Base-by-base conservation (phyloP, 225 moss, liverwort and hornwort genomes). In the Ulota crispa region DNA sequence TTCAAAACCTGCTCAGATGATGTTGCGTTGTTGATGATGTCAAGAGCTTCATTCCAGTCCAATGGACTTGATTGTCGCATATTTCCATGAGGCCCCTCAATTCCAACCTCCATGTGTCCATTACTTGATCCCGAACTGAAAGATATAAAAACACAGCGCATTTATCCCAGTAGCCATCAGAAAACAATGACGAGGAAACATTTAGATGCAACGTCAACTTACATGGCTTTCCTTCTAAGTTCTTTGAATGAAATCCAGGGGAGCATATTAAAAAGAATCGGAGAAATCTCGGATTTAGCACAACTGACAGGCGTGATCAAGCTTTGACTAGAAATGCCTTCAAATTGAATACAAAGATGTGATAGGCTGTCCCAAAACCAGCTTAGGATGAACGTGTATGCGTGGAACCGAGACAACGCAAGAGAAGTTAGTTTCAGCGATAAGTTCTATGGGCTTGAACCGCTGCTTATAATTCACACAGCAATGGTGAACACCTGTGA, bases 11-110 rank as follows among this genome's bases (percentile, higher is more conserved):
- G 95, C 84, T 98, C 97, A 30, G 95, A 87, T 55, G 92, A 87
- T 82, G 92, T 88, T 68, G 93, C 94, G 56, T 91, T 88, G 85
- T 95, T 95, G 85, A 98, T 98, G 64, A 92, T 93, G 81, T 91
- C 87, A 70, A 98, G 92, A 39, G 97, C 97, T 76, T 98, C 97
- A 81, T 92, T 94, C 97, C 97, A 98, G 84, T 98, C 97, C 82
- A 90, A 72, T 66, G 93, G 94, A 82, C 94, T 89, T 47, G 87
- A 85, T 82, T 87, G 89, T 71, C 84, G 87, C 81, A 87, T 54
- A 54, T 68, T 77, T 84, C 78, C 86, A 84, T 88, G 86, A 76
- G 70, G 77, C 27, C 88, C 83, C 76, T 90, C 90, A 70, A 86
- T 73, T 73, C 76, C 63, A 89, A 72, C 73, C 76, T 86, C 86